phyloP scores from a whole-genome alignment of 805 yeast genomes.

The Candida fluviatilis region DNA sequence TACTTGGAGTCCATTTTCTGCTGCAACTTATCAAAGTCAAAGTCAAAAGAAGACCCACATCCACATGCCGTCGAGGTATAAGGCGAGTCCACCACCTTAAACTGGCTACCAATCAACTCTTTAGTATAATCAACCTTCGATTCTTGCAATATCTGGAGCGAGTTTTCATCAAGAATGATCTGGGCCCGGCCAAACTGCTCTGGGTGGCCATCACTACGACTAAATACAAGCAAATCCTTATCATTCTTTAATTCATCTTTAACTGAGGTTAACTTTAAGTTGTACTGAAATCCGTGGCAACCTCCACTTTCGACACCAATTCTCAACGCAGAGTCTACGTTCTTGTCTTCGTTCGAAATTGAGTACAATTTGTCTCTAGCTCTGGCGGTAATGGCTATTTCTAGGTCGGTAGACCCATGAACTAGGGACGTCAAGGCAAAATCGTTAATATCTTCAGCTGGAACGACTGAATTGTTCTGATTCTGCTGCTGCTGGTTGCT shows the following conservation, averaged over 20 bases:
- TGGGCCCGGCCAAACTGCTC: slow-evolving; percentile 37
- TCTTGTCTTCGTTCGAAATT: slow-evolving; percentile 50
- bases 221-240: slow-evolving; percentile 48
- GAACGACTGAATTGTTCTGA: slow-evolving; percentile 10
- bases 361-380: slow-evolving; percentile 51
- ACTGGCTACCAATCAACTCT: slow-evolving; percentile 92
- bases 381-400: slow-evolving; percentile 43
- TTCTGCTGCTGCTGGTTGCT: slow-evolving; percentile 2
- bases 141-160: slow-evolving; percentile 77
- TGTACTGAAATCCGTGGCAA: slow-evolving; percentile 95
- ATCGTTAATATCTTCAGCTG: slow-evolving; percentile 23
- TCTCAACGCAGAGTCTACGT: slow-evolving; percentile 60
- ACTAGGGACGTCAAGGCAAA: slow-evolving; percentile 30
- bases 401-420: slow-evolving; percentile 32
- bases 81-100: slow-evolving; percentile 88
- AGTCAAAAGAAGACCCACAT: slow-evolving; percentile 45
- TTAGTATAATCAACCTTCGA: slow-evolving; percentile 84
- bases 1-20: slow-evolving; percentile 17
- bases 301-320: slow-evolving; percentile 93
- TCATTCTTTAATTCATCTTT: slow-evolving; percentile 31
- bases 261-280: slow-evolving; percentile 56
- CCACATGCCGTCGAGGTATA: slow-evolving; percentile 58
- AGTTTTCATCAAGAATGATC: slow-evolving; percentile 73
- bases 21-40: slow-evolving; percentile 42
- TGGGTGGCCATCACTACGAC: slow-evolving; percentile 43